Evolutionary conservation across 768 basidiomycete species (phyloP).

Genomic region (Serendipita sp.): DNA sequence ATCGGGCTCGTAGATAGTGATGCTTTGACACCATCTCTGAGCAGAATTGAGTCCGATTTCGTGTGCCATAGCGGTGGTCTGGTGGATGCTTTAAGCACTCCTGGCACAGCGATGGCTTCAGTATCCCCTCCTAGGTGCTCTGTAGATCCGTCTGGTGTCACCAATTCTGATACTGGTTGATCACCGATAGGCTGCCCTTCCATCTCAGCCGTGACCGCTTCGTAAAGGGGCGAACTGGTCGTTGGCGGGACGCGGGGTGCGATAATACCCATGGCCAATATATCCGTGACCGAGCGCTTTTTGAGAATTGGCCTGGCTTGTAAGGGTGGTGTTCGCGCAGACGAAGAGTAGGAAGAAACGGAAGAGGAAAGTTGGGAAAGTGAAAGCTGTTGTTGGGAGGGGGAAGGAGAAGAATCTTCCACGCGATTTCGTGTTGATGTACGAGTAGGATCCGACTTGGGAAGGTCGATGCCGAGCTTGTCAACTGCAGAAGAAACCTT

Average conservation of each 20-base stretch:
- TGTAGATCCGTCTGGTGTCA: neutral
- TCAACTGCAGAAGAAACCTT: neutral
- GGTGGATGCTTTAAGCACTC: neutral
- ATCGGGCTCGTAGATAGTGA: neutral
- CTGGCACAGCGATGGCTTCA: neutral
- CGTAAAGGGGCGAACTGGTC: neutral
- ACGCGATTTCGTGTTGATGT: neutral
- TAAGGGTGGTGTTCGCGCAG: neutral
- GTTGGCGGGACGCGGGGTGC: neutral
- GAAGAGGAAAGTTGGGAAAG: neutral
- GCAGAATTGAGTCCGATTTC: conserved; percentile 77
- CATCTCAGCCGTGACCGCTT: conserved; percentile 7
- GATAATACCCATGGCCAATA: conserved; percentile 28
- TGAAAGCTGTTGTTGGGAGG: neutral
- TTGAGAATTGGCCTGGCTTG: conserved; percentile 82
- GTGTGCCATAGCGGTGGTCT: conserved; percentile 42
- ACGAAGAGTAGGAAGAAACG: neutral
- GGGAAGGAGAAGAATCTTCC: neutral
- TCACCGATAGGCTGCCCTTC: conserved; percentile 9
- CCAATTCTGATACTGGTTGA: neutral
- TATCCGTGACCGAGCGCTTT: conserved; percentile 79
- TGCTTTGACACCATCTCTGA: conserved; percentile 16
- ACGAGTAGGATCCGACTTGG: neutral
- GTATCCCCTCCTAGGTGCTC: neutral
- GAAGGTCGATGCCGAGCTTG: neutral